Percentiles rank a stretch among this genome's conserved stretches.
phyloP scores from a whole-genome alignment of 352 stramenopile genomes.

The Phytophthora megakarya region DNA sequence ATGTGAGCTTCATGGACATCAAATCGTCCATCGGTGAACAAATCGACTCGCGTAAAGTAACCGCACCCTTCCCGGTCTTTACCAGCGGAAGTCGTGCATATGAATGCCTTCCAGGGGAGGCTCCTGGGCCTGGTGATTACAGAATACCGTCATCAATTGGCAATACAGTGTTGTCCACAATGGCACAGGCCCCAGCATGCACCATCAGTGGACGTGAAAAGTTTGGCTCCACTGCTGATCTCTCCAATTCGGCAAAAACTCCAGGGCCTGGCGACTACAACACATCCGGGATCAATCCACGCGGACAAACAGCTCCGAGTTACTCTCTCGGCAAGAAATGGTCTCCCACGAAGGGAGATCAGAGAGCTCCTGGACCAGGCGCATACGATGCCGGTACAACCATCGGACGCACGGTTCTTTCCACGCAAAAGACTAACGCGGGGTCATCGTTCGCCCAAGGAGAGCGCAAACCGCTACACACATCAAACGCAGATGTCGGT shows the following conservation, averaged over 20 bases:
- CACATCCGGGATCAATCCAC: slow-evolving; percentile 68
- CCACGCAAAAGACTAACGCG: slow-evolving; percentile 67
- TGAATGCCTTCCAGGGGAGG: too few species aligned
- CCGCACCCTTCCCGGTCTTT: too few species aligned
- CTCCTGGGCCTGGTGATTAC: slow-evolving; percentile 64
- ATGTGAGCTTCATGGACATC: too few species aligned
- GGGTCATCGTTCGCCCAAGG: slow-evolving; percentile 73
- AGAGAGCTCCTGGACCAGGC: slow-evolving; percentile 65
- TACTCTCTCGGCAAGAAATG: slow-evolving; percentile 84
- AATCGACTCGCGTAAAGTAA: too few species aligned
- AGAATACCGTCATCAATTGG: slow-evolving; percentile 77
- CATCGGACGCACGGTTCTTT: slow-evolving; percentile 70
- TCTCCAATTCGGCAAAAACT: slow-evolving; percentile 47
- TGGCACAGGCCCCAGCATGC: slow-evolving; percentile 53
- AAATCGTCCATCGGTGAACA: too few species aligned
- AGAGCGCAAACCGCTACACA: slow-evolving; percentile 65
- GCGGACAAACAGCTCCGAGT: slow-evolving; percentile 60
- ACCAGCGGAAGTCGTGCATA: too few species aligned
- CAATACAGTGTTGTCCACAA: slow-evolving; percentile 77
- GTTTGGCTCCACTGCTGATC: slow-evolving; percentile 71
- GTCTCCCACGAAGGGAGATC: slow-evolving; percentile 40
- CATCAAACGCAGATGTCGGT: slow-evolving; percentile 57
- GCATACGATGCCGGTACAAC: slow-evolving; percentile 64
- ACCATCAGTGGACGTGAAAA: slow-evolving; percentile 82
- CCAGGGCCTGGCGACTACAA: slow-evolving; percentile 75